Percentiles rank a stretch among this genome's conserved stretches.
Evolutionary conservation across 2,329 filamentous ascomycete species (phyloP).

Genomic region (Diaporthe ilicicola): DNA sequence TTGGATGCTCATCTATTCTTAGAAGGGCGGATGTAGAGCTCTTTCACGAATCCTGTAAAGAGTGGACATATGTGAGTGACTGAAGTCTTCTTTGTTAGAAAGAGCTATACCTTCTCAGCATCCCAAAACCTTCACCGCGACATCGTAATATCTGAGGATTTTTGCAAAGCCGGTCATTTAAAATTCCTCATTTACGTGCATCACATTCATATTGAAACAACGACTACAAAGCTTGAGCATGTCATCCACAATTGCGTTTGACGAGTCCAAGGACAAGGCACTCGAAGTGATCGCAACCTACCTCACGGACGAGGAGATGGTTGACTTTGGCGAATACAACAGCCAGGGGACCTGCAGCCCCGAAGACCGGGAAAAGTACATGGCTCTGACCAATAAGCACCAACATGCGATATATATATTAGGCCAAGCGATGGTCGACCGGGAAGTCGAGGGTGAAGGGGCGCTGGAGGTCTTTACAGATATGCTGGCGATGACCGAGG

Average conservation of each 20-base stretch:
- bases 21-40: not conserved
- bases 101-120: not conserved
- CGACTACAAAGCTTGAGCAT: not conserved
- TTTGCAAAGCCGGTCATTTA: not conserved
- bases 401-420: slow-evolving; percentile 11
- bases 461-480: slow-evolving; percentile 1
- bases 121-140: not conserved
- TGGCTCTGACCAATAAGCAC: not conserved
- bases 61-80: not conserved
- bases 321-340: slow-evolving; percentile 1
- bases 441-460: slow-evolving; percentile 6
- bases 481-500: slow-evolving; percentile 4
- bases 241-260: not conserved
- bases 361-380: not conserved
- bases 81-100: not conserved
- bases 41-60: not conserved
- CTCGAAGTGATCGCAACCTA: slow-evolving; percentile 7
- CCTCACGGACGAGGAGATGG: not conserved
- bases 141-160: not conserved
- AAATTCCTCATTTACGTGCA: not conserved
- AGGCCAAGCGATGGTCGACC: not conserved
- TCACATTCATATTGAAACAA: not conserved
- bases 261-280: slow-evolving; percentile 3
- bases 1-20: not conserved
- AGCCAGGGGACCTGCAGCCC: not conserved